Evolutionary conservation across 176 grass and related monocot species (phyloP).

Genomic region (Lolium rigidum): DNA sequence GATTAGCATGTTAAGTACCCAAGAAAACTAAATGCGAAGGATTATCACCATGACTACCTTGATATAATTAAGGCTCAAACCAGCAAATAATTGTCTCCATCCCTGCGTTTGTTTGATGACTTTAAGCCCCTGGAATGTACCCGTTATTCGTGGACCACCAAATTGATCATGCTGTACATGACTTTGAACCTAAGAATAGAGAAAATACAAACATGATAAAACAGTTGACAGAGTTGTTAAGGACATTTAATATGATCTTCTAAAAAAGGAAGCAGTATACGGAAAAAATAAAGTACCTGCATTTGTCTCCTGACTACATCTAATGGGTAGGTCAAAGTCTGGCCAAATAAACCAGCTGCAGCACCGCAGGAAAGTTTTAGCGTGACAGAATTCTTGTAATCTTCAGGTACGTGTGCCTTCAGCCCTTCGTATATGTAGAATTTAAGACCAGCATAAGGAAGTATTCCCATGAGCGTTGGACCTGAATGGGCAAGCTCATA

Average conservation of each 20-base stretch:
- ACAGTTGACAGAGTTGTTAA: slow-evolving; percentile 15
- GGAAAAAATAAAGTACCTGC: slow-evolving; percentile 63
- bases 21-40: neutral
- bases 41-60: slow-evolving; percentile 55
- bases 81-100: slow-evolving; percentile 81
- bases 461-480: slow-evolving; percentile 89
- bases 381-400: slow-evolving; percentile 84
- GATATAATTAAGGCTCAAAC: slow-evolving; percentile 85
- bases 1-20: neutral
- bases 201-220: neutral
- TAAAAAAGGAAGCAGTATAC: neutral
- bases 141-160: slow-evolving; percentile 49
- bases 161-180: slow-evolving; percentile 52
- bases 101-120: slow-evolving; percentile 63
- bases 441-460: slow-evolving; percentile 99
- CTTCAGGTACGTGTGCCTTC: slow-evolving; percentile 78
- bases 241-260: neutral
- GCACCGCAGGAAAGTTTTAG: slow-evolving; percentile 87
- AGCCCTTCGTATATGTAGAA: slow-evolving; percentile 99
- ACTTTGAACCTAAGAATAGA: slow-evolving; percentile 55
- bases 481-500: slow-evolving; percentile 53
- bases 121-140: slow-evolving; percentile 69
- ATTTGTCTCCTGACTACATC: slow-evolving; percentile 99
- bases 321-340: slow-evolving; percentile 94
- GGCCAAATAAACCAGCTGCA: slow-evolving; percentile 96